Evolutionary conservation across 208 protist genomes (phyloP), one percentile per base, ranked within the genome.

Genomic region (Wallacemonas sp.): DNA sequence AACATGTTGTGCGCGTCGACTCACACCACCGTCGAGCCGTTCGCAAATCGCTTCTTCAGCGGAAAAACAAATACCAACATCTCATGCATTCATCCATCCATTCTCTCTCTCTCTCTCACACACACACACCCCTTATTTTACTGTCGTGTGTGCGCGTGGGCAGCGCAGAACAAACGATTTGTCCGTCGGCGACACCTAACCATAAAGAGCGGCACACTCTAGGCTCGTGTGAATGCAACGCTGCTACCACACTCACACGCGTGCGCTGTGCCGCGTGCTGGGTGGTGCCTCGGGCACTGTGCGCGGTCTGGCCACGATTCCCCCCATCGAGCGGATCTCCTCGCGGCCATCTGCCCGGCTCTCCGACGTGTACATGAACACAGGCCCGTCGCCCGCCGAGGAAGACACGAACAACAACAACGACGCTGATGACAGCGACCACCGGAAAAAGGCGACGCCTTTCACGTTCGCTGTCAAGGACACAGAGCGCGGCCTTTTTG

Each of bases 401-500:
- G 48, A 26, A 31, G 48, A 32, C 22, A n/a, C n/a, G n/a, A n/a
- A n/a, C n/a, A n/a, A n/a, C n/a, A n/a, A n/a, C n/a, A n/a, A n/a
- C n/a, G n/a, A n/a, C n/a, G n/a, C n/a, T n/a, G n/a, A n/a, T n/a
- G n/a, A n/a, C n/a, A n/a, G n/a, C n/a, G n/a, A n/a, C n/a, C n/a
- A n/a, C n/a, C n/a, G n/a, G n/a, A n/a, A n/a, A n/a, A n/a, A n/a
- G n/a, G n/a, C n/a, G 38, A 49, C 4, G 45, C 23, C 5, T 74
- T 81, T 65, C 48, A 52, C 41, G 2, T 95, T 90, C 57, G 74
- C 79, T 2, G 48, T 91, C n/a, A 82, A 77, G 28, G 65, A 84
- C 33, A 57, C 39, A 1, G 80, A 95, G 28, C 78, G 85, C 0
- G 82, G 82, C 1, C 57, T 88, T 23, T 76, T 86, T 42, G 81